A percentile compares a stretch with the other conserved stretches of the same genome.
These are phyloP conservation scores for Waltiozyma sp. DNA, from an alignment of 1,139 yeast species.

Conservation along the genomic window DNA sequence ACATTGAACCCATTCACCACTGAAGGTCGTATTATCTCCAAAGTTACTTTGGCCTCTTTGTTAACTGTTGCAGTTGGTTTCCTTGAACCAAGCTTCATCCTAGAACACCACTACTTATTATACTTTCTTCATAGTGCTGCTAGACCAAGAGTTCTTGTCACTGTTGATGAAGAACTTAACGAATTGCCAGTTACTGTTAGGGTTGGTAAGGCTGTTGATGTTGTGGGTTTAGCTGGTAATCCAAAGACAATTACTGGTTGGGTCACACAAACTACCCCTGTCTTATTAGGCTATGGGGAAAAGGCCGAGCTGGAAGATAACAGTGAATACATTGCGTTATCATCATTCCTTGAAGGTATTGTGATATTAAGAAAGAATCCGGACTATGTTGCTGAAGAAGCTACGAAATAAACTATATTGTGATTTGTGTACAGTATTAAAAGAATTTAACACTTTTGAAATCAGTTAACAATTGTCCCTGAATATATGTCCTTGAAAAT, in stretches of 20 bases:
- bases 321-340: conserved; percentile 79
- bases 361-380: conserved; percentile 89
- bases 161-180: conserved; percentile 78
- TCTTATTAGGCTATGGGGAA: conserved; percentile 84
- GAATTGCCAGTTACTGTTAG: conserved; percentile 87
- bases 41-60: conserved; percentile 83
- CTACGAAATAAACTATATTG: conserved; percentile 4
- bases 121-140: conserved; percentile 83
- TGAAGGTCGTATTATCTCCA: conserved; percentile 80
- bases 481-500: too few relatives aligned
- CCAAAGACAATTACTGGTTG: conserved; percentile 98
- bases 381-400: conserved; percentile 57
- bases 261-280: conserved; percentile 99
- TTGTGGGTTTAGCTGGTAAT: conserved; percentile 97
- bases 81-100: conserved; percentile 63
- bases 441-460: neutral
- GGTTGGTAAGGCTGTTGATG: conserved; percentile 98
- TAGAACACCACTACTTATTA: conserved; percentile 68
- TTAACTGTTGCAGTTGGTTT: conserved; percentile 78
- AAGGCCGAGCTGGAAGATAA: conserved; percentile 89
- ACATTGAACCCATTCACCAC: conserved; percentile 83
- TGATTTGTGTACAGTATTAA: neutral
- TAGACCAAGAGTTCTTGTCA: conserved; percentile 86
- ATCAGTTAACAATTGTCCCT: too few relatives aligned
- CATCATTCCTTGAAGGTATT: conserved; percentile 81